Percentiles rank a stretch among this genome's conserved stretches.
Evolutionary conservation across 495 filamentous ascomycete species (phyloP).

Genomic region (Physcia stellaris): DNA sequence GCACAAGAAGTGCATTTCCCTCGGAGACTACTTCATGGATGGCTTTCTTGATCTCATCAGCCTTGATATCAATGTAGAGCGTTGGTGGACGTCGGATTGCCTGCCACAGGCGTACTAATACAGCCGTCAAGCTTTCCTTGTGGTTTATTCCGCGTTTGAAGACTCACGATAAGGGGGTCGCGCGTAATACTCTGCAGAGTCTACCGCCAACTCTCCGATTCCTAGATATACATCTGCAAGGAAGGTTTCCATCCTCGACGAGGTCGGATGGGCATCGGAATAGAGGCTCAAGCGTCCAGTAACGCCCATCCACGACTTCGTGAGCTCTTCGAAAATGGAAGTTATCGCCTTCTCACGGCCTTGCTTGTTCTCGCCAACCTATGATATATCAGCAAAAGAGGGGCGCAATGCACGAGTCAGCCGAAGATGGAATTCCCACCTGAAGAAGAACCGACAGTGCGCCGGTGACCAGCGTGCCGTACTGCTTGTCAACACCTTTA

Average conservation of each 20-base stretch:
- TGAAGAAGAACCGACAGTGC: background rate
- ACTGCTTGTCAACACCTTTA: background rate
- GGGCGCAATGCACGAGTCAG: too few relatives aligned
- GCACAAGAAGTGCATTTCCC: background rate
- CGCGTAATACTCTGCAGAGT: background rate
- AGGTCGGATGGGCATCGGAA: background rate
- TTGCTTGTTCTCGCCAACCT: background rate
- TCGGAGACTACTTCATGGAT: background rate
- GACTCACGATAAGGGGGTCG: background rate
- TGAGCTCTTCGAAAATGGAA: background rate
- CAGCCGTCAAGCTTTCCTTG: background rate
- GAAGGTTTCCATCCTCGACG: background rate
- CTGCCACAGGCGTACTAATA: background rate
- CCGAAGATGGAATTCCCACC: background rate
- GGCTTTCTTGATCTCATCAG: background rate
- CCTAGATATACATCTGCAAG: background rate
- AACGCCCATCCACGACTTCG: background rate
- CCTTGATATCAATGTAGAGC: background rate
- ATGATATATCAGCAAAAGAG: background rate
- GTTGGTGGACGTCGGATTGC: background rate
- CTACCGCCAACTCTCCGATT: background rate
- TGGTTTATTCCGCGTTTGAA: background rate
- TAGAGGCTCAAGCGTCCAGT: background rate
- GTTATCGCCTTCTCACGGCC: background rate
- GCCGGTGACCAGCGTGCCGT: background rate